Evolutionary conservation across 2,329 filamentous ascomycete genomes (phyloP).

Genomic region (Trichoderma harzianum): DNA sequence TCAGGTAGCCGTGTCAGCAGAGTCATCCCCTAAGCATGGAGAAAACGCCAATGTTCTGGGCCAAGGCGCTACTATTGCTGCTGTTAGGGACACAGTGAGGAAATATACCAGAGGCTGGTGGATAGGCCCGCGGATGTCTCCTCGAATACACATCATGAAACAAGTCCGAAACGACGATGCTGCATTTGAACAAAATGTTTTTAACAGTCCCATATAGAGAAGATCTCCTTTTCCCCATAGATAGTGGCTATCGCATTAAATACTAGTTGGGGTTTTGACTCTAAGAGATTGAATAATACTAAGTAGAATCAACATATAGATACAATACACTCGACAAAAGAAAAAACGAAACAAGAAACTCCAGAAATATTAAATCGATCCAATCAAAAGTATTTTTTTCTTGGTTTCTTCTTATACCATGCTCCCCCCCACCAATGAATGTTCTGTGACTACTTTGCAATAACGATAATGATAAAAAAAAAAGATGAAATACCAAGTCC

Average conservation of each 20-base stretch:
- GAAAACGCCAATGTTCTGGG: slow-evolving; percentile 38
- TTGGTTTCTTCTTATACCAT: neutral
- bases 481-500: neutral
- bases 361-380: neutral
- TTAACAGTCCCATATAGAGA: neutral
- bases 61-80: slow-evolving; percentile 39
- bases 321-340: neutral
- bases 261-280: neutral
- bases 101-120: slow-evolving; percentile 58
- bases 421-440: neutral
- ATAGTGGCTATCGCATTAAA: too few relatives aligned
- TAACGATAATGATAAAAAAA: neutral
- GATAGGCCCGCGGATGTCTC: slow-evolving; percentile 60
- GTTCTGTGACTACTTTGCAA: neutral
- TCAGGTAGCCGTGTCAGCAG: slow-evolving; percentile 20
- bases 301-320: neutral
- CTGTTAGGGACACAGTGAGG: slow-evolving; percentile 42
- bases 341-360: neutral
- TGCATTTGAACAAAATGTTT: neutral
- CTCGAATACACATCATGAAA: slow-evolving; percentile 50
- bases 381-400: neutral
- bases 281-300: neutral
- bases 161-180: slow-evolving; percentile 24
- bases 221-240: neutral
- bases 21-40: slow-evolving; percentile 17